phyloP scores from a whole-genome alignment of 2,329 filamentous ascomycete species.

The Sporothrix schenckii region DNA sequence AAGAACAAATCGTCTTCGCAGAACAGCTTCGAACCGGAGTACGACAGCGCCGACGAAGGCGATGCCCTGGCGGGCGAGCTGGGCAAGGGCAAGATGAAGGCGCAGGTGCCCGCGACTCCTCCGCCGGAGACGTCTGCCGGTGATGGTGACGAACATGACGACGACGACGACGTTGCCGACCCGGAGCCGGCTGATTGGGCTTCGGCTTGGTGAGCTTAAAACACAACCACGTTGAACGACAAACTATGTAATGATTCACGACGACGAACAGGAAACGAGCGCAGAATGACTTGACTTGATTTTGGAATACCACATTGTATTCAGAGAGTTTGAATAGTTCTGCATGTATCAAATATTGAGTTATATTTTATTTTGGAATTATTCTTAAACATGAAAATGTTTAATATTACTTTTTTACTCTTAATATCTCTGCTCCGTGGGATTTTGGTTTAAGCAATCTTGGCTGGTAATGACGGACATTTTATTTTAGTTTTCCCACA shows the following conservation, averaged over 20 bases:
- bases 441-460: too few relatives aligned
- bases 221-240: background rate
- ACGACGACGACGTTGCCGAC: background rate
- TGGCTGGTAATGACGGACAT: too few relatives aligned
- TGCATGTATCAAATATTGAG: background rate
- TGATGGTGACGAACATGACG: background rate
- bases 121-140: too few relatives aligned
- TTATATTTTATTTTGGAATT: background rate
- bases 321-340: background rate
- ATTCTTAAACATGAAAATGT: background rate
- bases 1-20: background rate
- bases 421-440: too few relatives aligned
- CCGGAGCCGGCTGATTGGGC: background rate
- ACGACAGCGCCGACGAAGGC: conserved; percentile 17
- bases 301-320: background rate
- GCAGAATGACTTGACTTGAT: background rate
- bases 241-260: background rate
- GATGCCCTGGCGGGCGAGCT: background rate
- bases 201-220: background rate
- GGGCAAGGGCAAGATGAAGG: background rate
- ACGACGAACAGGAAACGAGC: background rate
- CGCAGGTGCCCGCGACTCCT: background rate
- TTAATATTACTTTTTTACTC: background rate
- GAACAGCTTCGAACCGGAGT: conserved; percentile 5
- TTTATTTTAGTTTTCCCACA: too few relatives aligned